Evolutionary conservation across 106 monocot species (phyloP).

Genomic region (Acorus calamus): DNA sequence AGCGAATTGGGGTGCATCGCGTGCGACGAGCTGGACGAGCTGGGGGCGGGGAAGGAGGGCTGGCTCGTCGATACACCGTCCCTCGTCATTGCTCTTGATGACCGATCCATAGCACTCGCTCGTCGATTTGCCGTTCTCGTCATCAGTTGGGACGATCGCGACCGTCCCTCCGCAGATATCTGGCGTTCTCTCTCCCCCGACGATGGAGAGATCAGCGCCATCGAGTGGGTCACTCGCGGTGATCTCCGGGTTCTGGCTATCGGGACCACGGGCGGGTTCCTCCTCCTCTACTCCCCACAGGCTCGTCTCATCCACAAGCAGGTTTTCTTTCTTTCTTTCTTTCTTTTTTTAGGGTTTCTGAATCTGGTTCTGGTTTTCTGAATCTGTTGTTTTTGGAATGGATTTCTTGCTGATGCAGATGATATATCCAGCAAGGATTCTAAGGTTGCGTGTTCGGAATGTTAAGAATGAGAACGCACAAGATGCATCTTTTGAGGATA

Average conservation of each 20-base stretch:
- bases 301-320: constrained; percentile 80
- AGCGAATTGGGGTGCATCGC: constrained; percentile 56
- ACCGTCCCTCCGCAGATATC: constrained; percentile 20
- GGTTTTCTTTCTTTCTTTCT: constrained; percentile 17
- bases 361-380: not conserved
- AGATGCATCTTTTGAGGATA: constrained; percentile 42
- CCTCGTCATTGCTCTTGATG: constrained; percentile 44
- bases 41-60: constrained; percentile 71
- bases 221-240: constrained; percentile 63
- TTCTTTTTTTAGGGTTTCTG: not conserved
- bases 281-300: constrained; percentile 56
- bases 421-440: constrained; percentile 44
- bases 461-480: constrained; percentile 16
- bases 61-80: constrained; percentile 63
- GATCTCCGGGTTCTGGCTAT: constrained; percentile 52
- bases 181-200: constrained; percentile 32
- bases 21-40: constrained; percentile 34
- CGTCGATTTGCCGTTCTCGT: constrained; percentile 26
- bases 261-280: constrained; percentile 56
- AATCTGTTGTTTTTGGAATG: constrained; percentile 2
- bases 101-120: constrained; percentile 56
- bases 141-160: constrained; percentile 18
- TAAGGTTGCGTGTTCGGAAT: constrained; percentile 57
- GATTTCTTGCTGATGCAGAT: constrained; percentile 21
- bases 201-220: constrained; percentile 51